Evolutionary conservation across 257 asterid species (phyloP), one percentile per base, ranked within the genome.

Genomic region (Phtheirospermum japonicum): DNA sequence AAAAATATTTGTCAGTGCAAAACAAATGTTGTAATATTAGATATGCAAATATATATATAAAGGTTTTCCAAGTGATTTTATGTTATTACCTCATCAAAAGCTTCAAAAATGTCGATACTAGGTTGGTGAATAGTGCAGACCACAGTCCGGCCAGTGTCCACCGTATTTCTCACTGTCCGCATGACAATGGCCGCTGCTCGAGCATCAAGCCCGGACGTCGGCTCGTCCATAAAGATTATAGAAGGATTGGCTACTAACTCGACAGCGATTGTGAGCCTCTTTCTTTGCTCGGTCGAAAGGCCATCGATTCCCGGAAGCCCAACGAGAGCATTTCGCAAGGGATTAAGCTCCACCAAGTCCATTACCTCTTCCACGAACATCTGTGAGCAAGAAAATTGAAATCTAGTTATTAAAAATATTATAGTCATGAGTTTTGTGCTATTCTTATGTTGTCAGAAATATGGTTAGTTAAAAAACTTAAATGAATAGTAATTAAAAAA

Each of bases 111-210:
- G 67, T 89, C 94, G 4, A 86, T 84, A 65, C 96, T 89, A 54
- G 96, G 96, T 64, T 89, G 96, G 60, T 89, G 96, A 57, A 89
- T 89, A 0, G 96, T 89, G 69, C 96, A 89, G 70, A 89, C 90
- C 6, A 88, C 92, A 14, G 96, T 88, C 40, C 96, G 71, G 8
- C 96, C 96, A 7, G 92, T 88, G 57, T 88, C 96, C 57, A 88
- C 96, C 0, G 96, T 88, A 63, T 88, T 88, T 67, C 95, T 81
- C 13, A 88, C 94, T 2, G 95, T 78, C 16, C 96, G 85, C 96
- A 88, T 85, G 34, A 88, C 95, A 51, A 85, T 83, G 8, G 96
- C 96, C 69, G 96, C 96, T 49, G 95, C 96, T 80, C 96, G 77
- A 8, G 96, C 96, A 75, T 88, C 96, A 30, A 88, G 96, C 11